phyloP scores from a whole-genome alignment of 306 rosid species.

The Rosa persica region DNA sequence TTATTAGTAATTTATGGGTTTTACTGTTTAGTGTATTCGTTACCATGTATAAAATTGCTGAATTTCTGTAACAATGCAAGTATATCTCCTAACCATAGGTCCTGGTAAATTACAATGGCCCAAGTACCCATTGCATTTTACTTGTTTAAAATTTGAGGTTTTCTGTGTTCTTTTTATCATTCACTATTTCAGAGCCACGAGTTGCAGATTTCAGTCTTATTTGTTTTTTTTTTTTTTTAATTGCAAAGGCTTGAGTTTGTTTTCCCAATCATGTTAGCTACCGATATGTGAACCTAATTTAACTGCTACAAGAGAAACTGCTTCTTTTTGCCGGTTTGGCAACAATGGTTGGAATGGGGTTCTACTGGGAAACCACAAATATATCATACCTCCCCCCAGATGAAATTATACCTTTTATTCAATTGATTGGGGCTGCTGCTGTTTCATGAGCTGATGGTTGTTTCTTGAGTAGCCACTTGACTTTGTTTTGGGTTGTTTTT shows the following conservation, averaged over 20 bases:
- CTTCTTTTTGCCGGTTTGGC: not conserved
- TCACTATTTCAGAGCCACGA: too few species aligned
- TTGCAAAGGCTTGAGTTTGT: not conserved
- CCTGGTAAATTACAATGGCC: not conserved
- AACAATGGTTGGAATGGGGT: not conserved
- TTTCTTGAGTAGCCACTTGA: not conserved
- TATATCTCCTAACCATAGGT: not conserved
- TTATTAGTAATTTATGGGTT: not conserved
- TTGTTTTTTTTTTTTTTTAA: not conserved
- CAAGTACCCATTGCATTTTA: not conserved
- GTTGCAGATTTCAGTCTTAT: too few species aligned
- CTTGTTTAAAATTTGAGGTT: not conserved
- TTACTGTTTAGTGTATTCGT: not conserved
- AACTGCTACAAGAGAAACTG: not conserved
- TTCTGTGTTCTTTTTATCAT: not conserved
- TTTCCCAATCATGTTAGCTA: not conserved
- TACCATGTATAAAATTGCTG: not conserved
- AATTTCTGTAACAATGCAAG: not conserved
- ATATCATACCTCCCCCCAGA: not conserved
- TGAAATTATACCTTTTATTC: not conserved
- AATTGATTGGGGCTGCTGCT: not conserved
- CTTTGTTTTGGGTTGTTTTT: not conserved
- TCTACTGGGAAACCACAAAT: not conserved
- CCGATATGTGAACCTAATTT: not conserved
- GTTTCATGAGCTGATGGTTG: not conserved